Base-by-base conservation (phyloP, 768 basidiomycete genomes). In the Russula emetica region DNA sequence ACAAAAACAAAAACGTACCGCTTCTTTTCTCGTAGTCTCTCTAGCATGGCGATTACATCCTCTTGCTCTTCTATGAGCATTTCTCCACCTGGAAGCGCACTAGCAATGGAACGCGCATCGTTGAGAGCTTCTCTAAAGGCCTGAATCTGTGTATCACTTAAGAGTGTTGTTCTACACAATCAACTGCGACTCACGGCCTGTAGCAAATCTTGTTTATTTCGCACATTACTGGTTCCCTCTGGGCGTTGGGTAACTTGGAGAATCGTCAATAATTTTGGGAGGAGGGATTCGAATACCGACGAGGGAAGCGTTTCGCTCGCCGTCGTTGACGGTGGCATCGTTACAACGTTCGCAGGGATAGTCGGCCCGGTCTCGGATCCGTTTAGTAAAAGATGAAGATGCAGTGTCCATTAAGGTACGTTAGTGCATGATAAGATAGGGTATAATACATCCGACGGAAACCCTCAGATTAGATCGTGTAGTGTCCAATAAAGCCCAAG, bases 21-120 rank as follows among this genome's bases (percentile, higher is more conserved):
- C 76, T 88, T 91, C 55, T 84, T 80, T 64, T 85, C 82, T 62
- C 81, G 79, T 61, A 92, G 67, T 22, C 74, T 77, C 69, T 86
- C 83, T 13, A 92, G 76, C 84, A 90, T 86, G 38, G 74, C 72
- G 52, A 91, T 85, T 6, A 91, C 79, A 52, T 87, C 82, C 65
- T 86, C 83, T 69, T 92, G 90, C 56, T 90, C 87, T 45, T 82
- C 77, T 45, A 84, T 79, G 52, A 79, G 74, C 60, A 91, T 76
- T 70, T 92, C 90, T 9, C 90, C 90, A 2, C 90, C 90, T 0
- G 88, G 86, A 7, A 92, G 76, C 52, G 76, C 74, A 10, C 69
- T 69, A 0, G 87, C 85, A 50, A 83, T 74, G 10, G 86, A 82
- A 69, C 82, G 87, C 0, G 88, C 89, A 51, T 82, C 80, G 26